Evolutionary conservation across 2,329 filamentous ascomycete species (phyloP).

Genomic region (Fusarium concolor): DNA sequence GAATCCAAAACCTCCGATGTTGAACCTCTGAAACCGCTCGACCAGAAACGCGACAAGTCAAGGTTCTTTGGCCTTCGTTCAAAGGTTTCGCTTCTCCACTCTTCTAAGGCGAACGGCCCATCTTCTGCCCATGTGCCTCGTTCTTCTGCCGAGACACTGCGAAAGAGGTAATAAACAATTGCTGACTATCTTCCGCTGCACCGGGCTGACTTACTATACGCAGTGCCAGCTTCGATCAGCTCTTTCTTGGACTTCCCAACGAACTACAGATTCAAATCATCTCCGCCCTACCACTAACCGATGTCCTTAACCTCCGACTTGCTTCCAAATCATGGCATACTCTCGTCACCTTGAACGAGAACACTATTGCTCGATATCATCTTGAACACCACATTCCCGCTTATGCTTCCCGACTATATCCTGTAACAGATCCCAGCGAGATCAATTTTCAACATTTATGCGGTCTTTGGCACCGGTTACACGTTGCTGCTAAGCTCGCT

Average conservation of each 20-base stretch:
- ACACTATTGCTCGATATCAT: conserved; percentile 70
- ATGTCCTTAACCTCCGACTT: conserved; percentile 68
- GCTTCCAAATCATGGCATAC: conserved; percentile 70
- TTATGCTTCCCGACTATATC: conserved; percentile 71
- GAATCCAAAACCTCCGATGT: conserved; percentile 52
- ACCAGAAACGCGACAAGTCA: conserved; percentile 57
- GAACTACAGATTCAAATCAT: conserved; percentile 74
- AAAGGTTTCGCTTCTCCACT: conserved; percentile 53
- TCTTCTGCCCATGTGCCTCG: conserved; percentile 23
- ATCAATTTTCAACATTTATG: conserved; percentile 71
- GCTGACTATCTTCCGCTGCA: neutral
- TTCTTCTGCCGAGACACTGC: conserved; percentile 45
- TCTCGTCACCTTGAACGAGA: conserved; percentile 70
- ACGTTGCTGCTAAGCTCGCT: conserved; percentile 72
- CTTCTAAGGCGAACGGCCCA: conserved; percentile 49
- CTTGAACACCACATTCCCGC: conserved; percentile 69
- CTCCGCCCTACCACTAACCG: conserved; percentile 68
- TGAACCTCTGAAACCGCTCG: conserved; percentile 47
- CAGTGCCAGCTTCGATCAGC: conserved; percentile 61
- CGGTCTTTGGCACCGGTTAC: conserved; percentile 73
- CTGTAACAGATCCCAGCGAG: conserved; percentile 58
- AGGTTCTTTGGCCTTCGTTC: conserved; percentile 57
- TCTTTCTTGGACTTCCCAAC: conserved; percentile 69
- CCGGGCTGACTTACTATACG: conserved; percentile 6
- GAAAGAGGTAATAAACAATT: conserved; percentile 50